Conservation (phyloP, 2,329 filamentous ascomycete genomes). For the Zasmidium angulare region DNA sequence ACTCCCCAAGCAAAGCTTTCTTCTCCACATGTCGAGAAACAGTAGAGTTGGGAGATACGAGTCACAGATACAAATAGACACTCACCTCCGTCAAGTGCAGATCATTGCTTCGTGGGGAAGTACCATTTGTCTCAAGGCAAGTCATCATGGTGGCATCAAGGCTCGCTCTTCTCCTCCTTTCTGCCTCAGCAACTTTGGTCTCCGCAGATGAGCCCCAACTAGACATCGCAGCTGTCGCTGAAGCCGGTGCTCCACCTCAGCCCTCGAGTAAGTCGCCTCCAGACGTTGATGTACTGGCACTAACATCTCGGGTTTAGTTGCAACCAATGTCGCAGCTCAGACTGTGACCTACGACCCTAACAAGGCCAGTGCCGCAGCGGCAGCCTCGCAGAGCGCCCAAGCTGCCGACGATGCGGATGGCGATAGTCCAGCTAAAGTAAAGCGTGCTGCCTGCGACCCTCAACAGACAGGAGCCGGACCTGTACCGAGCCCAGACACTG, state of each 20-base stretch:
- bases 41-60: too few species aligned
- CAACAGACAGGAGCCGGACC: slow-evolving; percentile 7
- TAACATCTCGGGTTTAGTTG: neutral
- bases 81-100: neutral
- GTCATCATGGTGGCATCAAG: neutral
- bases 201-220: neutral
- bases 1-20: too few species aligned
- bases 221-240: neutral
- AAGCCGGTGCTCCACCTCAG: neutral
- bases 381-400: neutral
- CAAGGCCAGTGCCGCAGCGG: neutral
- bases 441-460: slow-evolving; percentile 11
- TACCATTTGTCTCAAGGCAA: neutral
- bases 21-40: too few species aligned
- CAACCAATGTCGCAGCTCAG: neutral
- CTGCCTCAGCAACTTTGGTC: neutral
- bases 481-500: slow-evolving; percentile 10
- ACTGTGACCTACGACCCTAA: neutral
- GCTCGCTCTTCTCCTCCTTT: neutral
- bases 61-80: too few species aligned
- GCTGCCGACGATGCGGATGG: neutral
- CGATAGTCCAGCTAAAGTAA: slow-evolving; percentile 5
- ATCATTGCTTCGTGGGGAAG: neutral
- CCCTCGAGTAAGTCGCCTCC: neutral
- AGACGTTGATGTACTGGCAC: neutral